phyloP scores from a whole-genome alignment of 2,329 filamentous ascomycete species.

The Parastagonospora nodorum region DNA sequence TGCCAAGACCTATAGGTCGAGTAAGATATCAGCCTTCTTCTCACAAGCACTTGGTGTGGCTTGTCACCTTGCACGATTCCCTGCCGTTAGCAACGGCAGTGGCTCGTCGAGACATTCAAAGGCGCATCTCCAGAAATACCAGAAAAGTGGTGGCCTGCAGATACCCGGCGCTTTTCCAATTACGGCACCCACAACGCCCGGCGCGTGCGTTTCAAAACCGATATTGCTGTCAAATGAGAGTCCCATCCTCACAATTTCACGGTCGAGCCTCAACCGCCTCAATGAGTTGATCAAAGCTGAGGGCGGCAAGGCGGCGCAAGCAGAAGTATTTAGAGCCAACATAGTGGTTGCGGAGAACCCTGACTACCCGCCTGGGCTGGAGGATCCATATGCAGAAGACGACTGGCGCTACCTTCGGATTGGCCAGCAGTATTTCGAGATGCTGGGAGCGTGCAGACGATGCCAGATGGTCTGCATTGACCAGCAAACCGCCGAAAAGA shows the following conservation, averaged over 20 bases:
- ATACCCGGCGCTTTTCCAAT: conserved; percentile 62
- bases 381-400: conserved; percentile 78
- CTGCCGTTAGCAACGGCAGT: conserved; percentile 59
- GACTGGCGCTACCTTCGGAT: conserved; percentile 72
- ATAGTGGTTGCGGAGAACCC: conserved; percentile 68
- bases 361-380: conserved; percentile 48
- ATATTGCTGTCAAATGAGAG: conserved; percentile 92
- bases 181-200: conserved; percentile 48
- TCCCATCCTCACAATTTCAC: conserved; percentile 83
- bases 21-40: conserved; percentile 75
- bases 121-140: conserved; percentile 64
- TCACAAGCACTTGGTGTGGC: conserved; percentile 74
- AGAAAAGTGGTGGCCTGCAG: conserved; percentile 29
- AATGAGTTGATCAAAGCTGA: conserved; percentile 71
- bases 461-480: conserved; percentile 98
- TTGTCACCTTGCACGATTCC: conserved; percentile 84
- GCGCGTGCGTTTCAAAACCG: conserved; percentile 59
- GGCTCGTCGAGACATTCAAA: conserved; percentile 71
- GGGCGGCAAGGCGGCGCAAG: conserved; percentile 68
- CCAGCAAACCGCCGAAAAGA: conserved; percentile 76
- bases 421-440: conserved; percentile 66
- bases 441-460: conserved; percentile 82
- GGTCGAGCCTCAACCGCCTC: conserved; percentile 76
- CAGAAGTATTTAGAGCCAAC: conserved; percentile 86
- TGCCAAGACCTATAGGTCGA: conserved; percentile 71